Evolutionary conservation across 192 early-diverging fungal species (phyloP), one percentile per base, ranked within the genome.

Genomic region (Dissophora globulifera): DNA sequence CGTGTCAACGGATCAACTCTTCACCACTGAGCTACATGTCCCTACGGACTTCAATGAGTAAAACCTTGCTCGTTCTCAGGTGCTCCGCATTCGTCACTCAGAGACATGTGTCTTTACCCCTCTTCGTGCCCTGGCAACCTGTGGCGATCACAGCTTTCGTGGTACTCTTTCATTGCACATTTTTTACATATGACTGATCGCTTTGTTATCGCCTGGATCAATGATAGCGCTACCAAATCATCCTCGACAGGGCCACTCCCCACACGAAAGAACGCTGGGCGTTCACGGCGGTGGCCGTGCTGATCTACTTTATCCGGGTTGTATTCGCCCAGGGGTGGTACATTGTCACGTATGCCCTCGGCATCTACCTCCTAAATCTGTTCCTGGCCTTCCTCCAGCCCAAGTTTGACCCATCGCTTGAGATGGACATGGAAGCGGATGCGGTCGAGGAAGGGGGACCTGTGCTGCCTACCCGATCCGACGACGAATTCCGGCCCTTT

Each of bases 401-500:
- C 57, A 99, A 98, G 70, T 92, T 98, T 67, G 96, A 97, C 67
- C 95, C 98, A 10, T 92, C 94, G 10, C 62, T 93, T 53, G 93
- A 90, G 47, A 78, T 89, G 79, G 91, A 92, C 47, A 84, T 82
- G 51, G 83, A 78, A 32, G 89, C 86, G 13, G 87, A 84, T 23
- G 87, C 90, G 1, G 82, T 86, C 38, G 92, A 92, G 59, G 89
- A 88, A 33, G 69, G 86, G 27, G 85, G 86, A 8, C 86, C 86
- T 10, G 61, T 89, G 29, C 74, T 99, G 57, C 98, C 98, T 0
- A 92, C 90, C 13, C 90, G 90, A 69, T 87, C 82, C 22, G 94
- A 95, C 66, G 96, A 99, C 52, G 98, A 99, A 81, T 99, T 99
- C 74, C 83, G 92, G 29, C 98, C 98, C 9, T 99, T 99, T 83